Conservation (phyloP, 139 green algal species). For the Volvox africanus region DNA sequence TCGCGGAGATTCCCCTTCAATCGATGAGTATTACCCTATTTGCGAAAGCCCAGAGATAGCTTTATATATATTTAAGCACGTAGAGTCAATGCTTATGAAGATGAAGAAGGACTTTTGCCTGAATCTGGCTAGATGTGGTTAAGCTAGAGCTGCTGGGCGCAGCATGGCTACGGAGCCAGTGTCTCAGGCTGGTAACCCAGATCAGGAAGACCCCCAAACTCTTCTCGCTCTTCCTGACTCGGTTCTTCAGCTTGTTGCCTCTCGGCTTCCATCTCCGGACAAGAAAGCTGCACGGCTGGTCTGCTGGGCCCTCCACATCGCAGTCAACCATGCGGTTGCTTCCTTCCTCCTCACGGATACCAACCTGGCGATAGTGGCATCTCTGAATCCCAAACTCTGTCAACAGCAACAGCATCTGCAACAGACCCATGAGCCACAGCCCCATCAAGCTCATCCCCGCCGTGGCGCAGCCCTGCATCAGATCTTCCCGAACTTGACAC, state of each 20-base stretch:
- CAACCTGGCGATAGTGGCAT: background rate
- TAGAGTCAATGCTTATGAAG: too few relatives aligned
- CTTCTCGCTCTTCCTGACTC: constrained; percentile 26
- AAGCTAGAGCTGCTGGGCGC: too few relatives aligned
- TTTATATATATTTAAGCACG: too few relatives aligned
- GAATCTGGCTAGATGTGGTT: too few relatives aligned
- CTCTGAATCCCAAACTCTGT: background rate
- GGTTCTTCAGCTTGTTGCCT: background rate
- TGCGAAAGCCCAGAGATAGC: too few relatives aligned
- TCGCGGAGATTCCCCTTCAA: too few relatives aligned
- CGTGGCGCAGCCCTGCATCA: background rate
- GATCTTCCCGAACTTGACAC: constrained; percentile 21
- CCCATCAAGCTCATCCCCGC: background rate
- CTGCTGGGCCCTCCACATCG: constrained; percentile 12
- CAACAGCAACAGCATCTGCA: background rate
- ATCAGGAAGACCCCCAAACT: background rate
- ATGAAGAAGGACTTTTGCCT: too few relatives aligned
- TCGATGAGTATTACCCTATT: too few relatives aligned
- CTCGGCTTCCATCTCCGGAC: constrained; percentile 21
- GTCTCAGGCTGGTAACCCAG: too few relatives aligned
- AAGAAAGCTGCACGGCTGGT: constrained; percentile 33
- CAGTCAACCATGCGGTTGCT: constrained; percentile 4
- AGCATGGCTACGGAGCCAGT: too few relatives aligned
- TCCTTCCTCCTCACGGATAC: constrained; percentile 31
- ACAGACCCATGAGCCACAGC: background rate